phyloP scores from a whole-genome alignment of 306 rosid species.

The Canavalia gladiata region DNA sequence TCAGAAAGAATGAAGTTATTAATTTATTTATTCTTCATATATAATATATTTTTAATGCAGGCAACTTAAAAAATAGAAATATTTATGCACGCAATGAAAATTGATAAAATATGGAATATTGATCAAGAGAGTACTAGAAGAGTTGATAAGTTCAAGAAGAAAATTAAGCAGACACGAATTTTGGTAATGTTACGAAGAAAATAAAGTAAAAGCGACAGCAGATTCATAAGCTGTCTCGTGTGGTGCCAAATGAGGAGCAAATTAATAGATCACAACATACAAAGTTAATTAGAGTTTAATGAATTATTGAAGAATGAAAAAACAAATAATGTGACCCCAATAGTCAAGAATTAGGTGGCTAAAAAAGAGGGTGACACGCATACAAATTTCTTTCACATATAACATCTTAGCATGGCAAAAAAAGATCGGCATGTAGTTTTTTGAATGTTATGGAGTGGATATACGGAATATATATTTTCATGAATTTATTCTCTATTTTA shows the following conservation, averaged over 20 bases:
- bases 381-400: no score
- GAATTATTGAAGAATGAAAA: background rate
- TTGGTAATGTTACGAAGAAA: background rate
- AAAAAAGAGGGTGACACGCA: background rate
- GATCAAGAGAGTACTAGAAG: background rate
- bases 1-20: no score
- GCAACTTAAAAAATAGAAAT: no score
- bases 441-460: no score
- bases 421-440: no score
- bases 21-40: no score
- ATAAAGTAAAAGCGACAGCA: background rate
- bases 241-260: background rate
- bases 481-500: no score
- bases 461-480: no score
- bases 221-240: background rate
- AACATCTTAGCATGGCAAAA: no score
- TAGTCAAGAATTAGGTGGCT: background rate
- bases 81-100: background rate
- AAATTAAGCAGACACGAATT: background rate
- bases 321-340: background rate
- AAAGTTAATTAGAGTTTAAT: background rate
- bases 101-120: background rate
- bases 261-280: background rate
- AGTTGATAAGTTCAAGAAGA: background rate
- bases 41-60: no score